These are phyloP conservation scores for Neurospora tetraspora DNA, from an alignment of 495 filamentous ascomycete genomes.

Conservation along the genomic window DNA sequence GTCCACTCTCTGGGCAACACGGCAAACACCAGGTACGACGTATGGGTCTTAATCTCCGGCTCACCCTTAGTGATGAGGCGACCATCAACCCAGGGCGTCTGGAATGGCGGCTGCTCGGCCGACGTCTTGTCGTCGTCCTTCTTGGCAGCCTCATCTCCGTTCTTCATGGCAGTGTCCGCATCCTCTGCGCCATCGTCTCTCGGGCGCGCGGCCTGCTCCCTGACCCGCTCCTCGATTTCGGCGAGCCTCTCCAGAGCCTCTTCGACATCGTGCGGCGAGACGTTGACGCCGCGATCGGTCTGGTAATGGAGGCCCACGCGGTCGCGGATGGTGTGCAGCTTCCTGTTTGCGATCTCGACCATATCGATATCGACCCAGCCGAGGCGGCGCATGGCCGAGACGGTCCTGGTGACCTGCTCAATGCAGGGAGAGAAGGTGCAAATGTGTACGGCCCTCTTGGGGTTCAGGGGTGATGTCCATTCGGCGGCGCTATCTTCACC, in stretches of 20 bases:
- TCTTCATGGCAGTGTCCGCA: constrained; percentile 11
- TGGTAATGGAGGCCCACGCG: constrained; percentile 49
- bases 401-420: constrained; percentile 82
- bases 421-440: constrained; percentile 97
- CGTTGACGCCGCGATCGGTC: constrained; percentile 31
- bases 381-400: constrained; percentile 62
- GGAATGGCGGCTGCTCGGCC: not conserved
- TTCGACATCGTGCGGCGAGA: constrained; percentile 56
- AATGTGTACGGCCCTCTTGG: constrained; percentile 53
- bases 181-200: constrained; percentile 17
- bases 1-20: constrained; percentile 77
- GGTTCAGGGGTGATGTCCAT: constrained; percentile 61
- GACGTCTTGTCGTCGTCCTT: not conserved
- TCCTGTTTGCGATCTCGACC: constrained; percentile 71
- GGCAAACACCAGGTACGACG: constrained; percentile 90
- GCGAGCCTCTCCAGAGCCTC: constrained; percentile 65
- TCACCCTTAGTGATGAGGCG: constrained; percentile 70
- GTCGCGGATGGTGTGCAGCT: constrained; percentile 74
- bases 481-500: constrained; percentile 5
- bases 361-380: constrained; percentile 90
- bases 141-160: constrained; percentile 22
- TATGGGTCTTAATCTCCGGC: constrained; percentile 87
- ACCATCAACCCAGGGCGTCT: constrained; percentile 46
- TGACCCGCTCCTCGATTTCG: constrained; percentile 58
- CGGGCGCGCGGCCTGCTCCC: constrained; percentile 39